Conservation (phyloP, 129 eudicot species). For the Ambrosia artemisiifolia region DNA sequence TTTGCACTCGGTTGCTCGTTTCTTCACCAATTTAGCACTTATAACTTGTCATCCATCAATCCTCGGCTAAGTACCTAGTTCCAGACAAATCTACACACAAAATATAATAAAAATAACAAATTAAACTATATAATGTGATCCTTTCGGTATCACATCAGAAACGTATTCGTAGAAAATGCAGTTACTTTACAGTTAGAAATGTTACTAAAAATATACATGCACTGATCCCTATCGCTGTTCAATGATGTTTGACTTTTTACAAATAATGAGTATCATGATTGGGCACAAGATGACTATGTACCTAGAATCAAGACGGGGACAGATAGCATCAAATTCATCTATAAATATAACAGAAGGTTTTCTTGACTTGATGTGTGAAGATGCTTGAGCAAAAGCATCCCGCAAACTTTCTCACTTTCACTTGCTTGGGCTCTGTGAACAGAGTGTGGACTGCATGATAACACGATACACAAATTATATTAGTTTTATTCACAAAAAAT, state of each 20-base stretch:
- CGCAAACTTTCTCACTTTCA: constrained; percentile 86
- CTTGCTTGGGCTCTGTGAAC: constrained; percentile 88
- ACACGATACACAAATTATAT: constrained; percentile 12
- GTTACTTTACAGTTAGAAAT: neutral
- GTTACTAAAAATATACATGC: neutral
- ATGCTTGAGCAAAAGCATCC: constrained; percentile 84
- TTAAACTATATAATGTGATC: no score
- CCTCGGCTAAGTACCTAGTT: no score
- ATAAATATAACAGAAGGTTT: constrained; percentile 86
- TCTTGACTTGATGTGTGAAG: constrained; percentile 56
- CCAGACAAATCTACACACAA: no score
- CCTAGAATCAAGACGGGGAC: constrained; percentile 94
- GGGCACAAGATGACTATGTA: constrained; percentile 20
- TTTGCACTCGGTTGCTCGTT: no score
- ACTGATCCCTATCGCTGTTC: neutral
- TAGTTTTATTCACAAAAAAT: neutral
- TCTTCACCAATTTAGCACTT: no score
- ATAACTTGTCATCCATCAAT: no score
- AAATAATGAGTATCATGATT: neutral
- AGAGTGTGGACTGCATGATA: constrained; percentile 84
- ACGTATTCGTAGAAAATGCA: neutral
- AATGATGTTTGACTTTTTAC: no score
- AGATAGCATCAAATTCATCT: constrained; percentile 93
- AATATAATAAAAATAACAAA: no score
- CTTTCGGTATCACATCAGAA: no score